Base-by-base conservation (phyloP, 1,284 basidiomycete species). In the Mycosarcoma maydis region DNA sequence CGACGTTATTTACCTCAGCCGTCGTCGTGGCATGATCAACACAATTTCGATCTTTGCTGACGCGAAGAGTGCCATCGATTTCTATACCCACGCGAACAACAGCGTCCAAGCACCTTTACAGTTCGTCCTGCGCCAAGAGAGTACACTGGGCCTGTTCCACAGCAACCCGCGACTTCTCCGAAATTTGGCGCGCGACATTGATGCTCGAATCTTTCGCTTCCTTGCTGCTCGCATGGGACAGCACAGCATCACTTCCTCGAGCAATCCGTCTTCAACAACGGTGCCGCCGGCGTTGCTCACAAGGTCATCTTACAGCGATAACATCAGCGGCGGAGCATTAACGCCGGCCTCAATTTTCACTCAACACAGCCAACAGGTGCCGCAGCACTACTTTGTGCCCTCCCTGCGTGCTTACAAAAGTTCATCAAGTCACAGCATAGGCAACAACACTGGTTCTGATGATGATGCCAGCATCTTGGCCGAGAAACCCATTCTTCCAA, bases 401-500 rank as follows among this genome's bases (percentile, higher is more conserved):
- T 10, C 34, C 5, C n/a, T n/a, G n/a, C n/a, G n/a, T n/a, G 5
- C 37, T 39, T 14, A 9, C 8, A 22, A 39, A 39, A 11, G 37
- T 6, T 24, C 13, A 3, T 39, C 37, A 16, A 39, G 20, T 11
- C 9, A 5, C 37, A 23, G 20, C 4, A 23, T 24, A 7, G 14
- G 37, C 19, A 39, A 22, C 37, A 39, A 39, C 3, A 2, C 22
- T 4, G 20, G 37, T 10, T 2, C 22, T 22, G 37, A 39, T 16
- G 37, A 39, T 11, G 20, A 39, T 39, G 19, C 20, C 19, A 39
- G 37, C 22, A 39, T 5, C 37, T 3, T 22, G 20, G 4, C 37
- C 37, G 37, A 39, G 37, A 39, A 39, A 22, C 37, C 37, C 20
- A 22, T 39, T 3, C 37, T 39, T 39, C 37, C 37, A 11, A 39